Percentiles rank a stretch among this genome's conserved stretches.
phyloP scores from a whole-genome alignment of 164 flowering plant genomes.

The Dillenia turbinata region DNA sequence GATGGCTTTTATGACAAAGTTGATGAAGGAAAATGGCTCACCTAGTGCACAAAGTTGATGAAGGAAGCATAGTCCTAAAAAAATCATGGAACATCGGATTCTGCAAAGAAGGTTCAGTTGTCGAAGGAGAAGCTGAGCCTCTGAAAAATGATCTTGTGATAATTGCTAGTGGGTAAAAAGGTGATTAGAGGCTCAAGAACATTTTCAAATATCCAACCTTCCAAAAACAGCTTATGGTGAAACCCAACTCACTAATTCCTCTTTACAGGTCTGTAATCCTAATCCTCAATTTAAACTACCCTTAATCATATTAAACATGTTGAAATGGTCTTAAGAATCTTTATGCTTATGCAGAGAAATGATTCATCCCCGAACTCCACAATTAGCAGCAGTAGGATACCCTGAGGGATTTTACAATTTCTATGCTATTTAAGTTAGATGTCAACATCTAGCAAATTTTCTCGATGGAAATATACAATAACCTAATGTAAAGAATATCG shows the following conservation, averaged over 20 bases:
- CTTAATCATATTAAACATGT: too few species aligned
- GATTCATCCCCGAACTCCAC: constrained; percentile 60
- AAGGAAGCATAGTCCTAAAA: constrained; percentile 56
- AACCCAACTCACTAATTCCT: constrained; percentile 27
- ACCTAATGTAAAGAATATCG: constrained; percentile 53
- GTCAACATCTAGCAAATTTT: constrained; percentile 40
- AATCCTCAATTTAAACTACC: too few species aligned
- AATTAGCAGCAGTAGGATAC: constrained; percentile 52
- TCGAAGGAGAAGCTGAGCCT: constrained; percentile 31
- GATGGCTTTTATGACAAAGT: constrained; percentile 51
- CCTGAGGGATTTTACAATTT: constrained; percentile 51
- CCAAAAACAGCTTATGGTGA: constrained; percentile 25
- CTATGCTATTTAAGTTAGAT: constrained; percentile 55
- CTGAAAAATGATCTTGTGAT: constrained; percentile 52
- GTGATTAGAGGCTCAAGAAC: constrained; percentile 47
- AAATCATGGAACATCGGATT: constrained; percentile 43
- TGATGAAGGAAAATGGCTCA: constrained; percentile 59
- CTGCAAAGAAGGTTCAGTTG: constrained; percentile 39
- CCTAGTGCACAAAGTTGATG: constrained; percentile 46
- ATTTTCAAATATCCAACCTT: constrained; percentile 41
- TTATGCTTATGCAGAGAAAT: constrained; percentile 29
- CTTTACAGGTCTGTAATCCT: constrained; percentile 43
- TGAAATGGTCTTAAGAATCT: too few species aligned
- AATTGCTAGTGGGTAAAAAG: constrained; percentile 58
- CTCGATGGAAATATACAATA: constrained; percentile 8